These are phyloP conservation scores for Oryza australiensis DNA, from an alignment of 176 grass and related monocot genomes.

Conservation along the genomic window DNA sequence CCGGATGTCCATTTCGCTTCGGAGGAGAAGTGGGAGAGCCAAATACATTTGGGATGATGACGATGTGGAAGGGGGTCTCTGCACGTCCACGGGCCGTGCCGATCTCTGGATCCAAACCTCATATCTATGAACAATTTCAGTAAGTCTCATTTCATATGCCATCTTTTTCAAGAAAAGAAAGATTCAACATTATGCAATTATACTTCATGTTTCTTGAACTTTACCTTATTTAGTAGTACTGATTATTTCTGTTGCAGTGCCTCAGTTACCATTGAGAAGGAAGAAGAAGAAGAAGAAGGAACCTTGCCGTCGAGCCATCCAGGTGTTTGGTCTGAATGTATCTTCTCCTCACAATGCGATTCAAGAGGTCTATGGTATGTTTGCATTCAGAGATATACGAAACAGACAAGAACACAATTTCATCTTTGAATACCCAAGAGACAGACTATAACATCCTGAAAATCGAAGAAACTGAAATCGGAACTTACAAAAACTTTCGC, in stretches of 20 bases:
- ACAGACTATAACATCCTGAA: no score
- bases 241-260: not conserved
- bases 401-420: not conserved
- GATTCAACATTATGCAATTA: no score
- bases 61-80: not conserved
- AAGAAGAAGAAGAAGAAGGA: not conserved
- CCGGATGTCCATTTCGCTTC: not conserved
- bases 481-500: no score
- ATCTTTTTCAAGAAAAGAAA: no score
- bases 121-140: not conserved
- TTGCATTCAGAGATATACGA: slow-evolving; percentile 2
- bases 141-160: not conserved
- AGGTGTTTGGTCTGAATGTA: slow-evolving; percentile 7
- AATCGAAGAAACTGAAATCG: no score
- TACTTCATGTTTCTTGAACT: no score
- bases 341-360: not conserved
- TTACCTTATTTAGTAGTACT: not conserved
- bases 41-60: not conserved
- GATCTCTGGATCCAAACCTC: not conserved
- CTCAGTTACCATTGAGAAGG: not conserved
- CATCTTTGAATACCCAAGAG: not conserved
- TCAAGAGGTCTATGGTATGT: not conserved
- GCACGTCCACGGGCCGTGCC: not conserved
- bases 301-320: slow-evolving; percentile 4
- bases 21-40: not conserved